Evolutionary conservation across 192 early-diverging fungal species (phyloP).

Genomic region (Mortierella claussenii): DNA sequence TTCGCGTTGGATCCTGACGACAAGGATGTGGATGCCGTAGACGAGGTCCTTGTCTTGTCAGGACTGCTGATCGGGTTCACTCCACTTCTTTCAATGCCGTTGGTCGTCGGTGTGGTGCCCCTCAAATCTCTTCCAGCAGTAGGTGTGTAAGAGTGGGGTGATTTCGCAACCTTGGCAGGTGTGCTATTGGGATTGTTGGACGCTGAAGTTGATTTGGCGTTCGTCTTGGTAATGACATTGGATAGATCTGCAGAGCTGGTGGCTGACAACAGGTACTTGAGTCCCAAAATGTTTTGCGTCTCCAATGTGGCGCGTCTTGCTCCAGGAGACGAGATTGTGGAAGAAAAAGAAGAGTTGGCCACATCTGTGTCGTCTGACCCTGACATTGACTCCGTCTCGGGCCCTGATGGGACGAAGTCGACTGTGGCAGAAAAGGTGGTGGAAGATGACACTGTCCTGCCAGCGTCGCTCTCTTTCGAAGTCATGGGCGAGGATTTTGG

Average conservation of each 20-base stretch:
- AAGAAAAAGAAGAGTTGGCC: not conserved
- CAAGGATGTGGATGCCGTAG: not conserved
- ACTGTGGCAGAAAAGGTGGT: not conserved
- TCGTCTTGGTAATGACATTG: conserved; percentile 43
- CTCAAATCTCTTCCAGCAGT: not conserved
- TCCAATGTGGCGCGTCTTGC: conserved; percentile 8
- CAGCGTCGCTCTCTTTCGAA: not conserved
- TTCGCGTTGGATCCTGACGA: not conserved
- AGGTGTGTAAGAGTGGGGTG: not conserved
- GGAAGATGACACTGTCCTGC: not conserved
- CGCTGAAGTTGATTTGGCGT: conserved; percentile 8
- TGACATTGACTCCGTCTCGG: not conserved
- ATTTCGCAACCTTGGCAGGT: not conserved
- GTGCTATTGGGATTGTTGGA: not conserved
- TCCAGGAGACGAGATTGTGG: conserved; percentile 10
- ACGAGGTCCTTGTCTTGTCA: too few species aligned
- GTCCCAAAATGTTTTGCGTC: conserved; percentile 19
- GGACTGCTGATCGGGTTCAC: too few species aligned
- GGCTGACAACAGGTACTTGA: conserved; percentile 43
- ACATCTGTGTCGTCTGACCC: not conserved
- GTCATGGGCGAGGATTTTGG: not conserved
- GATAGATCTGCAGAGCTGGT: conserved; percentile 43
- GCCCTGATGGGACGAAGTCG: conserved; percentile 1
- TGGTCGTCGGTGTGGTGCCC: too few species aligned
- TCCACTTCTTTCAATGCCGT: too few species aligned